Percentiles rank a stretch among this genome's conserved stretches.
These are phyloP conservation scores for Fusarium agapanthi DNA, from an alignment of 2,329 filamentous ascomycete species.

Conservation along the genomic window DNA sequence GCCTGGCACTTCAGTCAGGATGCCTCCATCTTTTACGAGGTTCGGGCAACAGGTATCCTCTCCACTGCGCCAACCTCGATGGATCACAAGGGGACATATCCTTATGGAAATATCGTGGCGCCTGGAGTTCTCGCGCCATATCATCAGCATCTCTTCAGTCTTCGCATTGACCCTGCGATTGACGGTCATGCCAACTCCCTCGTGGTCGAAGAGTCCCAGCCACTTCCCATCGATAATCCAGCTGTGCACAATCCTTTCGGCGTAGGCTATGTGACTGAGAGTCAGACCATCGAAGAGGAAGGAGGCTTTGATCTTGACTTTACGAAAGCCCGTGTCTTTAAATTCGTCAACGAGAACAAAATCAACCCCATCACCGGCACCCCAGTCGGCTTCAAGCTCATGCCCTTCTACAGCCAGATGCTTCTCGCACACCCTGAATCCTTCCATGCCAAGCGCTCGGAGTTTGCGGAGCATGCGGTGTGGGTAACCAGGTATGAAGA, in stretches of 20 bases:
- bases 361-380: slow-evolving; percentile 55
- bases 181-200: slow-evolving; percentile 67
- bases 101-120: slow-evolving; percentile 68
- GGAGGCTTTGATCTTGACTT: slow-evolving; percentile 60
- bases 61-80: slow-evolving; percentile 58
- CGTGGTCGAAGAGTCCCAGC: slow-evolving; percentile 48
- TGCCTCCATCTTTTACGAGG: slow-evolving; percentile 50
- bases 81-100: slow-evolving; percentile 58
- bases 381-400: slow-evolving; percentile 57
- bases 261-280: slow-evolving; percentile 54
- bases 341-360: slow-evolving; percentile 56
- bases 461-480: slow-evolving; percentile 54
- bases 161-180: slow-evolving; percentile 71
- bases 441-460: slow-evolving; percentile 51
- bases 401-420: slow-evolving; percentile 56
- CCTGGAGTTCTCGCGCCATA: slow-evolving; percentile 71
- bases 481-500: slow-evolving; percentile 57
- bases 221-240: slow-evolving; percentile 54
- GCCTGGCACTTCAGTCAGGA: slow-evolving; percentile 61
- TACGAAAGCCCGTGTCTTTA: slow-evolving; percentile 57
- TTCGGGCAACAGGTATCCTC: slow-evolving; percentile 55
- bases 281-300: slow-evolving; percentile 54
- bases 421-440: slow-evolving; percentile 52
- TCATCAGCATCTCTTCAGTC: slow-evolving; percentile 74
- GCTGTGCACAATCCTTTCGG: slow-evolving; percentile 62